These are phyloP conservation scores for Metarhizium humberi DNA, from an alignment of 2,329 filamentous ascomycete genomes.

Conservation along the genomic window DNA sequence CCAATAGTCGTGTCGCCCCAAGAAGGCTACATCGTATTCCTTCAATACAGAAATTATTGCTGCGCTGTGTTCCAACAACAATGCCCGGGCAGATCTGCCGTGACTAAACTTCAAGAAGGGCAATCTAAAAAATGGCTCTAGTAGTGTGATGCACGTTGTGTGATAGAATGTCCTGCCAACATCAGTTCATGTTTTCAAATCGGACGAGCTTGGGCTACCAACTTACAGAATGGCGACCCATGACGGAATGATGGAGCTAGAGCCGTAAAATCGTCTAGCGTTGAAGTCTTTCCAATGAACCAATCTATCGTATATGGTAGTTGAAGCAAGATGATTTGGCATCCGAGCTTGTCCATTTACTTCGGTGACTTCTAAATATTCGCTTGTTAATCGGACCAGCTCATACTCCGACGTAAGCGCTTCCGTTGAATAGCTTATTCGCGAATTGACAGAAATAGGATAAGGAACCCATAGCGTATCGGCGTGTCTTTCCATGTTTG, in stretches of 20 bases:
- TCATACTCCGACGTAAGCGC: constrained; percentile 1
- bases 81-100: background rate
- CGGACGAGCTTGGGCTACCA: background rate
- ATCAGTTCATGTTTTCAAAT: too few relatives aligned
- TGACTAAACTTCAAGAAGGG: constrained; percentile 3
- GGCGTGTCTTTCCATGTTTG: background rate
- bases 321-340: constrained; percentile 3
- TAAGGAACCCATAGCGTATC: constrained; percentile 8
- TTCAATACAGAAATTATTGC: constrained; percentile 11
- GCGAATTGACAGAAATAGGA: background rate
- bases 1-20: constrained; percentile 14
- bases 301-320: constrained; percentile 3
- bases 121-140: constrained; percentile 1
- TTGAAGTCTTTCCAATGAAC: background rate
- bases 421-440: background rate
- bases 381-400: constrained; percentile 2
- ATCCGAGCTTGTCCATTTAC: background rate
- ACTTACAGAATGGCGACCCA: constrained; percentile 7
- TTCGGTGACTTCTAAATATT: background rate
- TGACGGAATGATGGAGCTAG: constrained; percentile 2
- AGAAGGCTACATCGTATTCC: constrained; percentile 16
- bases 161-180: constrained; percentile 3
- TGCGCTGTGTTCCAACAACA: constrained; percentile 7
- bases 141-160: constrained; percentile 5
- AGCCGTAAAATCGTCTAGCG: background rate